Percentiles rank a stretch among this genome's conserved stretches.
phyloP scores from a whole-genome alignment of 169 alveolate genomes.

The Cryptosporidium sp. region DNA sequence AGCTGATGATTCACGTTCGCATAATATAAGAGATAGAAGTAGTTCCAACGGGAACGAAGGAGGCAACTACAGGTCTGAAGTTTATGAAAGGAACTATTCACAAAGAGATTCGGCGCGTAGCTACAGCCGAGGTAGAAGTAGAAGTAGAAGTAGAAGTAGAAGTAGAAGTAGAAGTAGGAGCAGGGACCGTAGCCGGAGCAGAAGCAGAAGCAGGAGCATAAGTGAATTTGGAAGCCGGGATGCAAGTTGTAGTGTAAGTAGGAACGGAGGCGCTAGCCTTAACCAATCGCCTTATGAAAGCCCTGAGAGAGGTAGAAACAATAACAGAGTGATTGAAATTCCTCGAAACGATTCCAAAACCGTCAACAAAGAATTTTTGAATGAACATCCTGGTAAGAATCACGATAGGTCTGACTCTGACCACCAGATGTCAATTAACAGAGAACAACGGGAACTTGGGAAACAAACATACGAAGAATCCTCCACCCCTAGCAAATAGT shows the following conservation, averaged over 20 bases:
- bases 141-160: neutral
- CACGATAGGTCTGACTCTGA: neutral
- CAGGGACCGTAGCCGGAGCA: neutral
- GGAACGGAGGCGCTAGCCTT: neutral
- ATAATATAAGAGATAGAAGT: slow-evolving; percentile 1
- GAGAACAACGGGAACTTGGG: neutral
- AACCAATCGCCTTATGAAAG: neutral
- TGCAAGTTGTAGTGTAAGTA: neutral
- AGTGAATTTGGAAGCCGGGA: neutral
- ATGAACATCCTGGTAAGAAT: neutral
- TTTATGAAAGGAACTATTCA: slow-evolving; percentile 1
- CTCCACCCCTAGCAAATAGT: neutral
- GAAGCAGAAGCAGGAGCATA: slow-evolving; percentile 6
- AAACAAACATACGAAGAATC: neutral
- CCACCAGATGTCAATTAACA: neutral
- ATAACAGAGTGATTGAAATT: neutral
- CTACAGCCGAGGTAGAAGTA: slow-evolving; percentile 9
- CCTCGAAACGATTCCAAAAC: neutral
- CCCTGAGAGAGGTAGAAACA: neutral
- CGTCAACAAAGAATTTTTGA: neutral
- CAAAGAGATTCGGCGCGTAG: neutral
- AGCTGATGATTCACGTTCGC: neutral
- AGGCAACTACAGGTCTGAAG: neutral
- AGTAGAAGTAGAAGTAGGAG: neutral
- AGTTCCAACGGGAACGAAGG: neutral